Evolutionary conservation across 257 asterid genomes (phyloP).

Genomic region (Rhazya stricta): DNA sequence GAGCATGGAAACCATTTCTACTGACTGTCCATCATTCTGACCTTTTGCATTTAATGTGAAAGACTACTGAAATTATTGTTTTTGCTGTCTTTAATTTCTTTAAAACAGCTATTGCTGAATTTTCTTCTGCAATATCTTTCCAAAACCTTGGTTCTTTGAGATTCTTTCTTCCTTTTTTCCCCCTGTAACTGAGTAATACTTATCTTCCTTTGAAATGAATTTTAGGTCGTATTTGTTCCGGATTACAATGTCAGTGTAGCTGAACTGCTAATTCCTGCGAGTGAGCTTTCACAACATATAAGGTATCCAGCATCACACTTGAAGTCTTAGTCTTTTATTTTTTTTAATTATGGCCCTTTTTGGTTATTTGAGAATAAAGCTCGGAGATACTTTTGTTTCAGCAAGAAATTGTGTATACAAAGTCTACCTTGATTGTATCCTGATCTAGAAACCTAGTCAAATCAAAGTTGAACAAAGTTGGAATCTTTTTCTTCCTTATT

Average conservation of each 20-base stretch:
- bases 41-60: background rate
- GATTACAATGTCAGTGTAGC: conserved; percentile 87
- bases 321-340: conserved; percentile 3
- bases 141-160: background rate
- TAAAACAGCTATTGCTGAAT: background rate
- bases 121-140: conserved; percentile 2
- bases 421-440: background rate
- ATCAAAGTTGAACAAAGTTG: background rate
- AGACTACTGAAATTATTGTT: background rate
- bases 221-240: conserved; percentile 70
- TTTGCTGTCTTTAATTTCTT: background rate
- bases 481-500: background rate
- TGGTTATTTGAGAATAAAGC: background rate
- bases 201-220: conserved; percentile 7
- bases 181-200: background rate
- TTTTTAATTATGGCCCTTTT: background rate
- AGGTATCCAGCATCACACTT: conserved; percentile 42
- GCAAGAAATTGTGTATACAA: background rate
- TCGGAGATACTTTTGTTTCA: background rate
- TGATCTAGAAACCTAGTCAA: background rate
- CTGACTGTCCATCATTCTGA: background rate
- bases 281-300: conserved; percentile 83
- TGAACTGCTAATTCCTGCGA: conserved; percentile 72
- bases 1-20: background rate
- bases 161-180: background rate